A percentile compares a stretch with the other conserved stretches of the same genome.
Evolutionary conservation across 768 basidiomycete genomes (phyloP).

Genomic region (Suillus lakei): DNA sequence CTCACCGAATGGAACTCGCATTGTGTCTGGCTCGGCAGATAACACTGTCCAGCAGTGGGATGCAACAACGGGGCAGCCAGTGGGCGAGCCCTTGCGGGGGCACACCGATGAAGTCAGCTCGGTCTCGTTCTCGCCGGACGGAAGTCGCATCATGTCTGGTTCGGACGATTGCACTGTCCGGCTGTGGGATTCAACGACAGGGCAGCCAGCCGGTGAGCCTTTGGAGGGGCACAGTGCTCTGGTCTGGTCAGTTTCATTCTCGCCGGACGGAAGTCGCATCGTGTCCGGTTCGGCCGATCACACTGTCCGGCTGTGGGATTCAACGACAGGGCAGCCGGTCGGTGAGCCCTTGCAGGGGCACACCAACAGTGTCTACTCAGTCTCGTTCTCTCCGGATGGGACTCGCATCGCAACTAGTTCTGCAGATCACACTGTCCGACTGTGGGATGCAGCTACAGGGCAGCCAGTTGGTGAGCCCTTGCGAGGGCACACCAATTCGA

Average conservation of each 20-base stretch:
- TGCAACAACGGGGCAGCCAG: not conserved
- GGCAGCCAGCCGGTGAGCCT: too few species aligned
- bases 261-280: not conserved
- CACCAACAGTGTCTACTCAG: accelerated
- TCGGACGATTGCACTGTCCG: not conserved
- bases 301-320: too few species aligned
- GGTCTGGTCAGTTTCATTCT: not conserved
- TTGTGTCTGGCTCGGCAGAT: not conserved
- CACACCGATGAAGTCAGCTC: too few species aligned
- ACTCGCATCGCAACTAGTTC: not conserved
- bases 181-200: not conserved
- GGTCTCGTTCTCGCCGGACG: too few species aligned
- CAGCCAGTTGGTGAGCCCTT: not conserved
- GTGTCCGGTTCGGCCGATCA: not conserved
- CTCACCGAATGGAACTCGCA: not conserved
- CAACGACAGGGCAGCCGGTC: not conserved
- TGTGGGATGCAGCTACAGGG: not conserved
- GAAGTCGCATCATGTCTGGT: too few species aligned
- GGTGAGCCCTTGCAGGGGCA: not conserved
- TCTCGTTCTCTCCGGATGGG: not conserved
- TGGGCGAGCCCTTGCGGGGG: too few species aligned
- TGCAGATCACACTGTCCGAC: accelerated
- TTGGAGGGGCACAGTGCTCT: not conserved
- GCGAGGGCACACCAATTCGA: not conserved
- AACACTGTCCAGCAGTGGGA: too few species aligned